A percentile compares a stretch with the other conserved stretches of the same genome.
phyloP scores from a whole-genome alignment of 164 flowering plant genomes.

The Taxillus chinensis region DNA sequence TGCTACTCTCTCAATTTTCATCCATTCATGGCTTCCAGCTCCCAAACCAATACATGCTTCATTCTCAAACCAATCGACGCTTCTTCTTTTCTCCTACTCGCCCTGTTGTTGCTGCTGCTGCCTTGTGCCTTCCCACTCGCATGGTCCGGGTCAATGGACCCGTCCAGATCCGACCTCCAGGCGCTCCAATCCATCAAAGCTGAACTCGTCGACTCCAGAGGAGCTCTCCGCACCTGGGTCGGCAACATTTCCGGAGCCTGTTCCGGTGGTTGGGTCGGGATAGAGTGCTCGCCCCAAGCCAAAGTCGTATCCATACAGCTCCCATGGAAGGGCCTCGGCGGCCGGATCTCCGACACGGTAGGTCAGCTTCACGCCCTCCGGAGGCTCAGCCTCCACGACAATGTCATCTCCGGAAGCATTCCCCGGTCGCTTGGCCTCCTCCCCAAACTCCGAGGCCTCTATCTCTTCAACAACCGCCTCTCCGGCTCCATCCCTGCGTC shows the following conservation, averaged over 20 bases:
- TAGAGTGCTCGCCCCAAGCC: not conserved
- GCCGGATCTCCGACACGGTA: not conserved
- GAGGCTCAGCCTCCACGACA: slow-evolving; percentile 1
- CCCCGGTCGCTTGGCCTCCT: not conserved
- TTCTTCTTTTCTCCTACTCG: not conserved
- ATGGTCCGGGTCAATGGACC: not conserved
- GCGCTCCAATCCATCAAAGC: not conserved
- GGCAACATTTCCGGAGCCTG: not conserved
- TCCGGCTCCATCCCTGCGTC: slow-evolving; percentile 1
- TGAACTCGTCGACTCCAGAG: not conserved
- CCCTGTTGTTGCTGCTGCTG: not conserved
- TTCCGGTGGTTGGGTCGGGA: not conserved
- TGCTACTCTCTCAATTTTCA: too few relatives aligned
- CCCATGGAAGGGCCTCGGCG: not conserved
- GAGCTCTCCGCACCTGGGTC: not conserved
- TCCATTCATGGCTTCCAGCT: too few relatives aligned
- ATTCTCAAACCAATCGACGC: not conserved
- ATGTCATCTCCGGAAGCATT: not conserved
- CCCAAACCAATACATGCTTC: not conserved
- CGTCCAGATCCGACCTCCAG: not conserved
- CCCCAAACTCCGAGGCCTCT: not conserved
- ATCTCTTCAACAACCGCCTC: slow-evolving; percentile 1
- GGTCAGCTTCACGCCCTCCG: not conserved
- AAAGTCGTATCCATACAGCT: not conserved
- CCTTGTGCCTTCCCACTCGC: not conserved